These are phyloP conservation scores for Chloranthus sessilifolius DNA, from an alignment of 164 flowering plant genomes.

Conservation along the genomic window DNA sequence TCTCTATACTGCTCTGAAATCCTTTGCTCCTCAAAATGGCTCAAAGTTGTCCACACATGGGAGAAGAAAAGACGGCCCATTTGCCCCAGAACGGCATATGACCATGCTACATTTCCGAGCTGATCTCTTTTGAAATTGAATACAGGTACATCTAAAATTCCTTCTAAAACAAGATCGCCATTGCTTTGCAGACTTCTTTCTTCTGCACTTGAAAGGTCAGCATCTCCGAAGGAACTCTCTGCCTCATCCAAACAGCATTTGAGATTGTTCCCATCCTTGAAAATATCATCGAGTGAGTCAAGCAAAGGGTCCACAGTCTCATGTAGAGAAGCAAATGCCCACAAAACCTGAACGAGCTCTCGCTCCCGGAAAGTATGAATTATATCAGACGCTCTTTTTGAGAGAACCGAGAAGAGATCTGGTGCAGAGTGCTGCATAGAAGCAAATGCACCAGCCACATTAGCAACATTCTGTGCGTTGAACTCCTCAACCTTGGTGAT, in stretches of 20 bases:
- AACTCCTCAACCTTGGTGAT: slow-evolving; percentile 63
- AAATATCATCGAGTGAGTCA: slow-evolving; percentile 56
- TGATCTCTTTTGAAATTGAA: slow-evolving; percentile 69
- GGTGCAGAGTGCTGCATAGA: slow-evolving; percentile 95
- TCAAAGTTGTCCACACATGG: slow-evolving; percentile 64
- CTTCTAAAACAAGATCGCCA: slow-evolving; percentile 19
- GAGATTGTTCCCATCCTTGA: slow-evolving; percentile 34
- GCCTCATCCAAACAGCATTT: slow-evolving; percentile 24
- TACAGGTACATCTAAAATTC: slow-evolving; percentile 20
- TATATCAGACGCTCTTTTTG: slow-evolving; percentile 65
- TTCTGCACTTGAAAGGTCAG: slow-evolving; percentile 8
- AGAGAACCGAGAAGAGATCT: slow-evolving; percentile 57
- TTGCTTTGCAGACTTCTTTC: slow-evolving; percentile 11
- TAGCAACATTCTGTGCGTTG: slow-evolving; percentile 97
- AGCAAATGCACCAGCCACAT: slow-evolving; percentile 94
- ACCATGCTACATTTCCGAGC: slow-evolving; percentile 93
- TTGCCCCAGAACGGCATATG: slow-evolving; percentile 88
- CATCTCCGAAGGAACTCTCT: slow-evolving; percentile 3
- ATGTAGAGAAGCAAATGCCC: slow-evolving; percentile 91
- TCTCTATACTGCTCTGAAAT: slow-evolving; percentile 76
- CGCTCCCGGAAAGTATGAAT: slow-evolving; percentile 64
- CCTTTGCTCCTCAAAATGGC: slow-evolving; percentile 61
- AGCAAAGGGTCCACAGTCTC: slow-evolving; percentile 75
- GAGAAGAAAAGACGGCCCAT: slow-evolving; percentile 65
- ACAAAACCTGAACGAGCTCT: slow-evolving; percentile 85